A percentile compares a stretch with the other conserved stretches of the same genome.
Evolutionary conservation across 2,329 filamentous ascomycete genomes (phyloP).

Genomic region (Sclerotiophoma versabilis): DNA sequence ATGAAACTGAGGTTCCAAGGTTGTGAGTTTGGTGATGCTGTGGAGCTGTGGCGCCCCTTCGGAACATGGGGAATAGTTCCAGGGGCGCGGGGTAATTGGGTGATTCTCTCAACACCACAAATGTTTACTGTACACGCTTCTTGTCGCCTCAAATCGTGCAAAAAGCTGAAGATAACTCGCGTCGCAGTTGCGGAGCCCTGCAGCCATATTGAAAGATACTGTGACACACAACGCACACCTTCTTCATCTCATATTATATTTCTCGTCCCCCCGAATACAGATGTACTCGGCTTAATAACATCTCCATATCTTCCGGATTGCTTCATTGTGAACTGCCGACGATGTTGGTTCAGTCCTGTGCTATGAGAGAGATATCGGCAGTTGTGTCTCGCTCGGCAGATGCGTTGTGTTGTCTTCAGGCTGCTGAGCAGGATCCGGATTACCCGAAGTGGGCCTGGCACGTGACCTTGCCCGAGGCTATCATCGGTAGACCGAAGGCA

Average conservation of each 20-base stretch:
- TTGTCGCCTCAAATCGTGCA: background rate
- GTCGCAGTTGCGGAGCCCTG: no score
- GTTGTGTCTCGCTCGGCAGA: constrained; percentile 17
- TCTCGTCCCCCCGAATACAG: background rate
- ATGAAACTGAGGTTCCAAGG: background rate
- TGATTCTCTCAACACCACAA: constrained; percentile 4
- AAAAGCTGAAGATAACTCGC: background rate
- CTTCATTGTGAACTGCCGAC: constrained; percentile 14
- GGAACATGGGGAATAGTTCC: background rate
- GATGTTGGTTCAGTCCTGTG: constrained; percentile 3
- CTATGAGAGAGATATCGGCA: constrained; percentile 8
- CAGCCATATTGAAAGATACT: background rate
- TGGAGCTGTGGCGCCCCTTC: background rate
- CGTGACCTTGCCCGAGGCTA: constrained; percentile 5
- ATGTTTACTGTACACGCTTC: background rate
- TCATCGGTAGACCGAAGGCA: background rate
- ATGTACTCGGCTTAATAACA: background rate
- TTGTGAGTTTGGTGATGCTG: constrained; percentile 1
- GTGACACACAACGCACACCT: background rate
- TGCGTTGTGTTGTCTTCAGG: background rate
- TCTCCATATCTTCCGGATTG: constrained; percentile 1
- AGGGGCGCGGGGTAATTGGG: constrained; percentile 6
- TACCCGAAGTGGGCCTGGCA: background rate
- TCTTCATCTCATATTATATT: no score
- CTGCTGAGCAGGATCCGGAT: constrained; percentile 1